A percentile compares a stretch with the other conserved stretches of the same genome.
These are phyloP conservation scores for Globisporangium cederbergense DNA, from an alignment of 352 stramenopile genomes.

Conservation along the genomic window DNA sequence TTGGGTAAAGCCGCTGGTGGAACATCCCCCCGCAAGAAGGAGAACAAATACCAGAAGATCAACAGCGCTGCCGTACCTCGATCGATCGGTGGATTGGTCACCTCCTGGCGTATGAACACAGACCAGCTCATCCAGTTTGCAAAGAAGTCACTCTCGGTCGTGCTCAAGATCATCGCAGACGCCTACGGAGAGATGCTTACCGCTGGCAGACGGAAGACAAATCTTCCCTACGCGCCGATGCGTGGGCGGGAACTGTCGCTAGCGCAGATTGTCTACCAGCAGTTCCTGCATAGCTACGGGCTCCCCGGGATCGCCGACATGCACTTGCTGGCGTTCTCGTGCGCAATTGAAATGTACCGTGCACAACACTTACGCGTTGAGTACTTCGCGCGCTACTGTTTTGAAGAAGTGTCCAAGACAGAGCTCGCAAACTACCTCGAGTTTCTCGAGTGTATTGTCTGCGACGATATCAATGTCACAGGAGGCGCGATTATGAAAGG, in stretches of 20 bases:
- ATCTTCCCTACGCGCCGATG: conserved; percentile 10
- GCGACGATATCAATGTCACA: conserved; percentile 31
- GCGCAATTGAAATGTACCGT: conserved; percentile 63
- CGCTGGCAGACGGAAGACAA: conserved; percentile 39
- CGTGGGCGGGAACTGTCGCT: conserved; percentile 42
- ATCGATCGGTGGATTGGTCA: conserved; percentile 61
- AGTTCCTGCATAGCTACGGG: conserved; percentile 78
- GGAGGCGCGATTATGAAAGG: conserved; percentile 3
- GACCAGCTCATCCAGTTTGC: conserved; percentile 77
- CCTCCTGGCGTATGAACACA: conserved; percentile 80
- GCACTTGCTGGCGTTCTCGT: conserved; percentile 74
- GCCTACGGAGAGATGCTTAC: conserved; percentile 75
- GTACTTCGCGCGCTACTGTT: conserved; percentile 72
- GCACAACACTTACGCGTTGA: conserved; percentile 68
- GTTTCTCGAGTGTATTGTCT: conserved; percentile 77
- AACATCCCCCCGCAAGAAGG: conserved; percentile 38
- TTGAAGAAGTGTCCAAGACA: conserved; percentile 54
- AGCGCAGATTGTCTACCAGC: conserved; percentile 77
- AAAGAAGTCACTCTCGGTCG: conserved; percentile 65
- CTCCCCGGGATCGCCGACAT: conserved; percentile 75
- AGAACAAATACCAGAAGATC: conserved; percentile 68
- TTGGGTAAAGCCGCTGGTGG: conserved; percentile 27
- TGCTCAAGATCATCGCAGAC: conserved; percentile 69
- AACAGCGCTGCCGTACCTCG: conserved; percentile 62
- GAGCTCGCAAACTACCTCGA: conserved; percentile 64